Conservation (phyloP, 805 yeast species). For the Candida oleophila region DNA sequence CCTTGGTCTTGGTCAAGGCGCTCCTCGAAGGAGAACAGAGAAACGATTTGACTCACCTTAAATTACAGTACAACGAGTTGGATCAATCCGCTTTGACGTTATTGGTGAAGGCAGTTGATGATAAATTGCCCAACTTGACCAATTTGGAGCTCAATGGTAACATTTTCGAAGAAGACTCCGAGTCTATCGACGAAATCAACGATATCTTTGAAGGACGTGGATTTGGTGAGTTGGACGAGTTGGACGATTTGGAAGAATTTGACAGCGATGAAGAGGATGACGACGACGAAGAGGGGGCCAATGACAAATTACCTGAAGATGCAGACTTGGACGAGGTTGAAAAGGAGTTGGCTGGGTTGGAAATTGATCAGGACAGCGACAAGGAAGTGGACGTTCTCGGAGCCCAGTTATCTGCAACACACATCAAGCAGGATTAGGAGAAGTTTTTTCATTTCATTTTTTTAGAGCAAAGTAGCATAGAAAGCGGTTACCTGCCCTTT, state of each 20-base stretch:
- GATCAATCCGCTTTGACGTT: constrained; percentile 60
- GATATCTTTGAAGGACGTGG: constrained; percentile 71
- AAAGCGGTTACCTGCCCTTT: neutral
- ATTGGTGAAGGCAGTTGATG: constrained; percentile 53
- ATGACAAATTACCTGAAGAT: constrained; percentile 52
- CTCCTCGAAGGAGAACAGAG: constrained; percentile 36
- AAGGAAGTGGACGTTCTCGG: constrained; percentile 57
- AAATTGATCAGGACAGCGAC: constrained; percentile 43
- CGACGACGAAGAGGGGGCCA: constrained; percentile 51
- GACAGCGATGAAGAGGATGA: constrained; percentile 70
- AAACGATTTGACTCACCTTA: constrained; percentile 54
- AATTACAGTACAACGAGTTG: constrained; percentile 87
- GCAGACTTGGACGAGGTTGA: constrained; percentile 48
- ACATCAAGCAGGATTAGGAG: constrained; percentile 25
- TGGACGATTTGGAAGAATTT: constrained; percentile 90
- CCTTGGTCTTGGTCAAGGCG: constrained; percentile 51
- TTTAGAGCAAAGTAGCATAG: neutral
- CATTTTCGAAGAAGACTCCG: constrained; percentile 85
- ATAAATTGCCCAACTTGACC: constrained; percentile 59
- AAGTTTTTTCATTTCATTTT: too few relatives aligned
- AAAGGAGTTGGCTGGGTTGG: constrained; percentile 50
- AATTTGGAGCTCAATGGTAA: constrained; percentile 89
- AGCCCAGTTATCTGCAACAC: constrained; percentile 55
- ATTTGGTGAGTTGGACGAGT: constrained; percentile 81
- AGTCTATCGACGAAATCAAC: constrained; percentile 57